Evolutionary conservation across 805 yeast genomes (phyloP), one percentile per base, ranked within the genome.

Genomic region (Myxozyma nipponensis): DNA sequence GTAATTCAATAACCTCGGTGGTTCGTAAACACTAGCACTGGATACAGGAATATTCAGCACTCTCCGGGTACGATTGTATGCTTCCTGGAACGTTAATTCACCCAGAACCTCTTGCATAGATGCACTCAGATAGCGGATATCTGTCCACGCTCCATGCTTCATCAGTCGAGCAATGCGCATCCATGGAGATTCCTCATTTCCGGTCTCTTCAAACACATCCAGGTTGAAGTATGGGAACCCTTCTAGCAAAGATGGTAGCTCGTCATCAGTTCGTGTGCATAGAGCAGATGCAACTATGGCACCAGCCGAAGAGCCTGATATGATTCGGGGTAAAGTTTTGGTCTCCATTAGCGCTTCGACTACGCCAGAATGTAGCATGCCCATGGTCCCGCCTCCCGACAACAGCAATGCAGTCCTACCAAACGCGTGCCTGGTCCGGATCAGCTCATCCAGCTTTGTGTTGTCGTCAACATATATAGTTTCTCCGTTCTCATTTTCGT

Each of bases 271-370:
- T 63, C 84, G 87, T 17, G 86, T 83, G 63, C 96, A 88, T 42
- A 93, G 73, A 17, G 93, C 80, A 43, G 95, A 79, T 18, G 98
- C 97, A 42, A 93, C 83, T 46, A 93, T 90, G 1, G 96, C 89
- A 17, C 99, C 99, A 0, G 97, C 95, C 22, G 96, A 87, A 13
- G 95, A 85, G 1, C 99, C 98, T 42, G 95, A 85, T 15, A 93
- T 80, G 34, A 93, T 86, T 43, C 85, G 77, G 0, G 99, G 99
- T 22, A 91, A 70, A 21, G 89, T 71, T 47, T 84, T 82, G 45
- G 78, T 76, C 59, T 87, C 93, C 37, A 84, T 69, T 26, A 93
- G 73, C 1, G 93, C 85, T 3, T 87, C 81, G 41, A 91, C 70
- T 0, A 93, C 96, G 1, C 99, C 99, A 50, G 89, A 85, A 59